Evolutionary conservation across 2,329 filamentous ascomycete species (phyloP).

Genomic region (Cadophora sp.): DNA sequence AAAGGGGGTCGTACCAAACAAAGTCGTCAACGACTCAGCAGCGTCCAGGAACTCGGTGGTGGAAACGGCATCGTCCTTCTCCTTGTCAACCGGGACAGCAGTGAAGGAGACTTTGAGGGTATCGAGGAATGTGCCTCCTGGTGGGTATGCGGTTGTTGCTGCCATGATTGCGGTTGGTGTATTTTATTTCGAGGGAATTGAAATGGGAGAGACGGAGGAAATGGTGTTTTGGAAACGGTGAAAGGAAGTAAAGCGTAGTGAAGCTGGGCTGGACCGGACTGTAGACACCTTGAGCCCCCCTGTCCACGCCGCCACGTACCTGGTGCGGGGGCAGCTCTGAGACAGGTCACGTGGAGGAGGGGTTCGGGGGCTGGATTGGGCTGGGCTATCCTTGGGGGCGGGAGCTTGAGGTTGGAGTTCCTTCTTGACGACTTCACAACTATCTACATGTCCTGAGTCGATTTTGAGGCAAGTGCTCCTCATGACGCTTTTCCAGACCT

Average conservation of each 20-base stretch:
- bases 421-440: background rate
- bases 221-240: conserved; percentile 13
- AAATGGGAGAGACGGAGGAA: background rate
- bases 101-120: conserved; percentile 84
- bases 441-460: background rate
- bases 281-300: background rate
- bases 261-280: background rate
- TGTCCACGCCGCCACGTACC: background rate
- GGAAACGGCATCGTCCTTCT: conserved; percentile 77
- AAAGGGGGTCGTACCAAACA: conserved; percentile 74
- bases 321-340: background rate
- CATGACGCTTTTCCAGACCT: too few relatives aligned
- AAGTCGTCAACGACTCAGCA: conserved; percentile 81
- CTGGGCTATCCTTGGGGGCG: too few relatives aligned
- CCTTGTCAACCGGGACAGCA: conserved; percentile 77
- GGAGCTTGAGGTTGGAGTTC: background rate
- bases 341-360: conserved; percentile 9
- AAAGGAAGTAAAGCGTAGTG: background rate
- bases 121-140: conserved; percentile 76
- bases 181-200: conserved; percentile 1
- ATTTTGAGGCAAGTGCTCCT: too few relatives aligned
- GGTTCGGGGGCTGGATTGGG: background rate
- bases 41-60: conserved; percentile 93
- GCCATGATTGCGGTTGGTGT: conserved; percentile 35
- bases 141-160: conserved; percentile 40